Percentiles rank a stretch among this genome's conserved stretches.
phyloP scores from a whole-genome alignment of 1,284 basidiomycete genomes.

The Taiwanofungus camphoratus region DNA sequence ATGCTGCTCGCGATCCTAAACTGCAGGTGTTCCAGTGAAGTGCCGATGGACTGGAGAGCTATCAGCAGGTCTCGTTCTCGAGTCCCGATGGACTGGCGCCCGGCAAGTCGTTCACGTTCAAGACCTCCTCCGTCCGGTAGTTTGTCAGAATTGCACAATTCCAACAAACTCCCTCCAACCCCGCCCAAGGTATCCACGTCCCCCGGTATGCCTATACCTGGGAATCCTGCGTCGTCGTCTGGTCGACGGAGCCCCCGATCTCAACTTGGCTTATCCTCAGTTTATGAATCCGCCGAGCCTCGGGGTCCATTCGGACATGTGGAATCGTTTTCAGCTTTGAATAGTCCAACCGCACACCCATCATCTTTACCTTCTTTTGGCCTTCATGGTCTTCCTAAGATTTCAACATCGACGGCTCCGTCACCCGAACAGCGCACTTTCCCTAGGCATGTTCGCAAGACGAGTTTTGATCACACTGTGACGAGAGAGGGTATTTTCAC shows the following conservation, averaged over 20 bases:
- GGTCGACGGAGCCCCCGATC: slow-evolving; percentile 47
- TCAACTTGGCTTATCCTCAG: slow-evolving; percentile 34
- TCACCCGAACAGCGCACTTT: slow-evolving; percentile 52
- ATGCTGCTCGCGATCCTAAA: slow-evolving; percentile 16
- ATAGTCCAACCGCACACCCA: slow-evolving; percentile 52
- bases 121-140: slow-evolving; percentile 50
- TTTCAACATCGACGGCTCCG: slow-evolving; percentile 33
- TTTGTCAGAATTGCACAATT: slow-evolving; percentile 28
- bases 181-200: slow-evolving; percentile 32
- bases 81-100: slow-evolving; percentile 82
- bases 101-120: slow-evolving; percentile 68
- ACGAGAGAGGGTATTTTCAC: slow-evolving; percentile 56
- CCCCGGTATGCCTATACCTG: slow-evolving; percentile 46
- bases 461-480: slow-evolving; percentile 89
- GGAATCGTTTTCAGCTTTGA: slow-evolving; percentile 37
- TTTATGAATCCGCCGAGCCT: slow-evolving; percentile 46
- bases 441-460: slow-evolving; percentile 82
- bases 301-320: slow-evolving; percentile 16
- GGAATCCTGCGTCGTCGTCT: slow-evolving; percentile 39
- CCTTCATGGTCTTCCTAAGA: slow-evolving; percentile 47
- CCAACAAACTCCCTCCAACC: slow-evolving; percentile 30
- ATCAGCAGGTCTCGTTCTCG: slow-evolving; percentile 90
- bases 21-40: slow-evolving; percentile 25
- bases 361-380: slow-evolving; percentile 64
- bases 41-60: slow-evolving; percentile 90